phyloP scores from a whole-genome alignment of 768 basidiomycete species.

The Boletus edulis region DNA sequence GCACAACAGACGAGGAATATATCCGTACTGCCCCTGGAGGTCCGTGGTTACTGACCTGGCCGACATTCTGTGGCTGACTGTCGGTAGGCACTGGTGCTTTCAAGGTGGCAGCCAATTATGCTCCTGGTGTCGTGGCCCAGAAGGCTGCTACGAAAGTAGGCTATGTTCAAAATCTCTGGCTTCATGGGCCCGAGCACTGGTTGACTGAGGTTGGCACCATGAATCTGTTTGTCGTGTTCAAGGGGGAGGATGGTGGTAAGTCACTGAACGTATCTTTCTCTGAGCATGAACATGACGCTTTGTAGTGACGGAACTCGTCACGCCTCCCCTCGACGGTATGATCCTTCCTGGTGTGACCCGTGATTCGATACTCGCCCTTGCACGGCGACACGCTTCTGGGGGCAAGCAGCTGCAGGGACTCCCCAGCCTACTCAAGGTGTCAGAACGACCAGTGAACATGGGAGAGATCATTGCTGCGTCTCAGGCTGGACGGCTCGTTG shows the following conservation, averaged over 20 bases:
- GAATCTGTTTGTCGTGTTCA: constrained; percentile 87
- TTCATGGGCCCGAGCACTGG: constrained; percentile 62
- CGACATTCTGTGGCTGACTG: constrained; percentile 7
- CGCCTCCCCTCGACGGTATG: constrained; percentile 63
- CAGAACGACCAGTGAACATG: constrained; percentile 76
- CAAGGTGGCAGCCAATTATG: constrained; percentile 89
- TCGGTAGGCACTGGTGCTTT: constrained; percentile 73
- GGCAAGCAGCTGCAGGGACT: constrained; percentile 46
- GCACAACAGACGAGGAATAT: constrained; percentile 62
- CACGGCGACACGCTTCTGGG: constrained; percentile 55
- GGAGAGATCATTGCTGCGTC: constrained; percentile 59
- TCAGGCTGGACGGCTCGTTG: constrained; percentile 41
- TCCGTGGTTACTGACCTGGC: constrained; percentile 13
- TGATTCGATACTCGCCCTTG: constrained; percentile 48
- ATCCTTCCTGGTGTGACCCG: constrained; percentile 71
- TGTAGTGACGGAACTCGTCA: constrained; percentile 55
- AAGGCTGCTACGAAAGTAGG: constrained; percentile 70
- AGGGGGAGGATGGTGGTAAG: constrained; percentile 63
- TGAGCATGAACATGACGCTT: neutral
- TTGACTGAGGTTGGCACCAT: constrained; percentile 81
- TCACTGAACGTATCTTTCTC: neutral
- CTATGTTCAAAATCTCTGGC: constrained; percentile 89
- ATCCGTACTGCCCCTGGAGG: constrained; percentile 88
- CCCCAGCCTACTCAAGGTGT: constrained; percentile 53
- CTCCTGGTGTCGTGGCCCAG: constrained; percentile 84